Percentiles rank a stretch among this genome's conserved stretches.
These are phyloP conservation scores for Fremontodendron californicum DNA, from an alignment of 345 rosid species.

Conservation along the genomic window DNA sequence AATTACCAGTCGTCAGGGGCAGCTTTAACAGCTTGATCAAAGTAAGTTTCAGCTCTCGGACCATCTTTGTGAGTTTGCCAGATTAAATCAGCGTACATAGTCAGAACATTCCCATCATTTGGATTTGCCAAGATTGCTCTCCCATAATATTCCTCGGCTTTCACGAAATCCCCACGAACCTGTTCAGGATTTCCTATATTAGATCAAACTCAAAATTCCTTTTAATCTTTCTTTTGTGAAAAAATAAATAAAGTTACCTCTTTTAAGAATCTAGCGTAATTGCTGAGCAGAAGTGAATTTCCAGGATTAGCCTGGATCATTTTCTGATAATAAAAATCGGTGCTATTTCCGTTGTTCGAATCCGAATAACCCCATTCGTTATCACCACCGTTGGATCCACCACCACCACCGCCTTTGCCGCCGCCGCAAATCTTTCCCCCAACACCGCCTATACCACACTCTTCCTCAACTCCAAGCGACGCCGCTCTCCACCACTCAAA, in stretches of 20 bases:
- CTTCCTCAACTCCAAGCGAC: conserved; percentile 24
- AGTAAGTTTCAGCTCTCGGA: conserved; percentile 69
- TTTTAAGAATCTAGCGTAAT: conserved; percentile 83
- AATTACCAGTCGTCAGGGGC: conserved; percentile 80
- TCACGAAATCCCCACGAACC: conserved; percentile 60
- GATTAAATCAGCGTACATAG: conserved; percentile 77
- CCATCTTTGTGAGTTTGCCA: conserved; percentile 76
- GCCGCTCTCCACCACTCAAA: conserved; percentile 25
- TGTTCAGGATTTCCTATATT: conserved; percentile 22
- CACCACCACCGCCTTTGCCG: conserved; percentile 16
- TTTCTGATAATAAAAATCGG: conserved; percentile 61
- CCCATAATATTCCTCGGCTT: conserved; percentile 82
- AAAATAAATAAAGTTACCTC: conserved; percentile 46
- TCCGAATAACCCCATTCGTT: conserved; percentile 29
- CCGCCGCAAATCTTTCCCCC: conserved; percentile 52
- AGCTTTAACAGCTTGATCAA: conserved; percentile 75
- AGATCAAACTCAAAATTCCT: not conserved
- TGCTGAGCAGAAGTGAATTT: conserved; percentile 70
- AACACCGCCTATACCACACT: conserved; percentile 31
- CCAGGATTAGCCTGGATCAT: conserved; percentile 90
- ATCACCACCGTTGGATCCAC: conserved; percentile 41
- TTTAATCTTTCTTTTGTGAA: not conserved
- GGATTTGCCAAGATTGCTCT: conserved; percentile 71
- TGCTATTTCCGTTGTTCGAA: conserved; percentile 27
- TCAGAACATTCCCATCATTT: conserved; percentile 67